Evolutionary conservation across 805 yeast genomes (phyloP).

Genomic region (Blastobotrys chiropterorum): DNA sequence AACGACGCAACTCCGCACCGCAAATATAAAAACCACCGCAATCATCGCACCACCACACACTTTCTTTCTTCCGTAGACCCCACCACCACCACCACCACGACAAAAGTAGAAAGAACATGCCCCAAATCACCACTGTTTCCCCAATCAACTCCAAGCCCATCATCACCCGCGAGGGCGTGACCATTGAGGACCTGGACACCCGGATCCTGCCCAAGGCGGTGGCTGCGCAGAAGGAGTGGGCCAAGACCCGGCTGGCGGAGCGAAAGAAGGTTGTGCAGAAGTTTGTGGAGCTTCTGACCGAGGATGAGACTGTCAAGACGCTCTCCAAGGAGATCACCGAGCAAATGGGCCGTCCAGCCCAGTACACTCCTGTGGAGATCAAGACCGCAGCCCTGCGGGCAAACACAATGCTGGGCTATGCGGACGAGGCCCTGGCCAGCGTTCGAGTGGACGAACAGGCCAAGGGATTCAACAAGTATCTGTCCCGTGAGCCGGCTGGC

Average conservation of each 20-base stretch:
- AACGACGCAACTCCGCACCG: too few relatives aligned
- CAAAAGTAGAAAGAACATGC: background rate
- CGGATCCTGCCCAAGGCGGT: slow-evolving; percentile 19
- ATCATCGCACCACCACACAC: background rate
- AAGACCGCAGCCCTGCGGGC: slow-evolving; percentile 28
- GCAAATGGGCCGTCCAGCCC: slow-evolving; percentile 33
- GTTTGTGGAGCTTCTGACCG: slow-evolving; percentile 22
- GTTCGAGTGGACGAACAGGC: slow-evolving; percentile 25
- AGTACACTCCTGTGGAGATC: slow-evolving; percentile 29
- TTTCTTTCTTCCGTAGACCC: background rate
- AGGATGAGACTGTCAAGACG: slow-evolving; percentile 17
- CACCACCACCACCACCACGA: background rate
- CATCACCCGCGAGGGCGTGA: slow-evolving; percentile 23
- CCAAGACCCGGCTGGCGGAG: slow-evolving; percentile 18
- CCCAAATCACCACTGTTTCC: slow-evolving; percentile 25
- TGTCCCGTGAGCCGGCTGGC: slow-evolving; percentile 73
- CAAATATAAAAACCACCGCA: background rate
- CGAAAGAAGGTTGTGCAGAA: slow-evolving; percentile 24
- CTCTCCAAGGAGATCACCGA: slow-evolving; percentile 28
- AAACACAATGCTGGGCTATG: slow-evolving; percentile 23
- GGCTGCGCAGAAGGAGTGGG: slow-evolving; percentile 24
- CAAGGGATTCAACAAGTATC: slow-evolving; percentile 26
- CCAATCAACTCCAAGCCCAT: slow-evolving; percentile 27
- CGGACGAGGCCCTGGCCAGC: slow-evolving; percentile 29
- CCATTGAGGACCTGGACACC: slow-evolving; percentile 18